A percentile compares a stretch with the other conserved stretches of the same genome.
Conservation (phyloP, 768 basidiomycete species). For the Tricholoma hemisulphureum region DNA sequence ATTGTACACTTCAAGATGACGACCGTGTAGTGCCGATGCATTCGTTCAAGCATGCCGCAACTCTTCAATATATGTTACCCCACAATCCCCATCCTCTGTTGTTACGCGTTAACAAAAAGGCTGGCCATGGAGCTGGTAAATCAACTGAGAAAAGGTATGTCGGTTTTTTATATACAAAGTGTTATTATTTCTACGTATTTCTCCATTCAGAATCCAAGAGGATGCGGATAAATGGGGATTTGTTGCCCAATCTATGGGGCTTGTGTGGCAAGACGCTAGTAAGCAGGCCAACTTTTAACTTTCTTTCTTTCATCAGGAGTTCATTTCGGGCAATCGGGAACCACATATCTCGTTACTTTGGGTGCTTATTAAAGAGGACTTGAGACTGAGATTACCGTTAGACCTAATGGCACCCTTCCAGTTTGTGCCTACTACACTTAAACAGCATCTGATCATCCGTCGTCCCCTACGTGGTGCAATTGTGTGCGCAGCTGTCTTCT, state of each 20-base stretch:
- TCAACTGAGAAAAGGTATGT: conserved; percentile 63
- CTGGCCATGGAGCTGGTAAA: conserved; percentile 81
- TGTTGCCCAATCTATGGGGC: conserved; percentile 63
- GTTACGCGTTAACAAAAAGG: conserved; percentile 75
- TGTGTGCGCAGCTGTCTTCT: not conserved
- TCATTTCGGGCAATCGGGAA: conserved; percentile 8
- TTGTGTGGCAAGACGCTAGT: conserved; percentile 36
- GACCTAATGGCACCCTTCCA: not conserved
- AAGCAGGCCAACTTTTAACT: conserved; percentile 17
- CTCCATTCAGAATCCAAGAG: conserved; percentile 62
- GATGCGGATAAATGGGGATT: conserved; percentile 78
- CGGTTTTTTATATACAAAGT: not conserved
- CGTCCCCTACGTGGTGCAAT: not conserved
- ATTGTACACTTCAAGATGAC: conserved; percentile 51
- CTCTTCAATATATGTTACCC: conserved; percentile 64
- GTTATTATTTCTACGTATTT: conserved; percentile 1
- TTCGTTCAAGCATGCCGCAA: conserved; percentile 80
- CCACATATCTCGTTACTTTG: conserved; percentile 9
- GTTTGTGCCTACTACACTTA: not conserved
- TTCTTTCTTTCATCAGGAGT: conserved; percentile 7
- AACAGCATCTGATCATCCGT: not conserved
- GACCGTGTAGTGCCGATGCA: conserved; percentile 87
- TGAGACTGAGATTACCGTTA: conserved; percentile 6
- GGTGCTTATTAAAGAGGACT: conserved; percentile 4
- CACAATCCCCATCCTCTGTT: conserved; percentile 72